Conservation (phyloP, 2,329 filamentous ascomycete genomes). For the Colletotrichum limetticola region DNA sequence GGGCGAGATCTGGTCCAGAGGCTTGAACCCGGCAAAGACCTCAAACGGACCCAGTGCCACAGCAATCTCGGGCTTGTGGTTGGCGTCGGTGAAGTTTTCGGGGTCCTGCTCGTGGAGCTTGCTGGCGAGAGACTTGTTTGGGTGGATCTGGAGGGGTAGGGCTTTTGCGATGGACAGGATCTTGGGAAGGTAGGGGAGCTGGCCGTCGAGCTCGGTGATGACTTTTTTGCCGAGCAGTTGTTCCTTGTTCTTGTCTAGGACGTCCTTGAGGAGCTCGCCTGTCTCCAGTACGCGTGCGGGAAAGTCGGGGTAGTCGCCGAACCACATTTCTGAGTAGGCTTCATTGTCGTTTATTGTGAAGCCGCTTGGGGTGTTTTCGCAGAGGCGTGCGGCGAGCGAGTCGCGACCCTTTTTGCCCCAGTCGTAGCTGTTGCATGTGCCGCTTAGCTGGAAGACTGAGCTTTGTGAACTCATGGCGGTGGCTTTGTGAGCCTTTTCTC, state of each 20-base stretch:
- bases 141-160: constrained; percentile 79
- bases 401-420: constrained; percentile 77
- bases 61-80: constrained; percentile 86
- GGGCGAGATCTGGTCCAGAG: constrained; percentile 66
- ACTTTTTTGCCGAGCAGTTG: constrained; percentile 72
- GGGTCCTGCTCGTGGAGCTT: constrained; percentile 74
- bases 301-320: constrained; percentile 79
- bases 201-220: constrained; percentile 67
- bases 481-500: not conserved
- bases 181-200: constrained; percentile 76
- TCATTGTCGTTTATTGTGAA: constrained; percentile 74
- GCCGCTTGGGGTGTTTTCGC: constrained; percentile 70
- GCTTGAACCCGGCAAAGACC: constrained; percentile 81
- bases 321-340: constrained; percentile 77
- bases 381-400: constrained; percentile 74
- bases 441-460: constrained; percentile 57
- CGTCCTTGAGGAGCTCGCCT: constrained; percentile 71
- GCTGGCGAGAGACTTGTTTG: constrained; percentile 73
- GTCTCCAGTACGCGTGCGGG: constrained; percentile 72
- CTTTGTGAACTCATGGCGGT: constrained; percentile 34
- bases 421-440: constrained; percentile 68
- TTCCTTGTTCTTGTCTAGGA: constrained; percentile 70
- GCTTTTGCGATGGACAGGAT: constrained; percentile 81
- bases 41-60: constrained; percentile 78
- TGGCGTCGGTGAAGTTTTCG: constrained; percentile 74